These are phyloP conservation scores for Ophiostoma sp. DNA, from an alignment of 2,329 filamentous ascomycete genomes.

Conservation along the genomic window DNA sequence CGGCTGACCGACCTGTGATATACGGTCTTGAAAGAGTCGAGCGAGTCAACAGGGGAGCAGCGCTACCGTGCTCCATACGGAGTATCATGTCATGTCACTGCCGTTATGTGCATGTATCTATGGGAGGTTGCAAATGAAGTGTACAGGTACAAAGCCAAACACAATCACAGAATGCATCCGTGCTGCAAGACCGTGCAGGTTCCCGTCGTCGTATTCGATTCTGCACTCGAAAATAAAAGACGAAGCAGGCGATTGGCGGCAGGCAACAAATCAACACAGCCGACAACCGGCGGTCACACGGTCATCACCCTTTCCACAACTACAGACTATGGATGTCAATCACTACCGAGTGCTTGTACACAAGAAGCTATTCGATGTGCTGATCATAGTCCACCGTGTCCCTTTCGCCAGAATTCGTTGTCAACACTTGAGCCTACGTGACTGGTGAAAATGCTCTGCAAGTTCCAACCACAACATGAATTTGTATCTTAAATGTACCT, in stretches of 20 bases:
- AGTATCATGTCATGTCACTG: neutral
- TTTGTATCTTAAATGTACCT: neutral
- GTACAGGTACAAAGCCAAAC: neutral
- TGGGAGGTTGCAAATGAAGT: neutral
- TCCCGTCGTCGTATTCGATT: constrained; percentile 15
- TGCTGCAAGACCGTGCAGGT: neutral
- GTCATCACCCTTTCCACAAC: neutral
- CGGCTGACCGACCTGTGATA: constrained; percentile 6
- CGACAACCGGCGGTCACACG: neutral
- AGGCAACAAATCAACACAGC: neutral
- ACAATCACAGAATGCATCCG: neutral
- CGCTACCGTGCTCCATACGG: neutral
- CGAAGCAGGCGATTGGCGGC: neutral
- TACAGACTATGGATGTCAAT: neutral
- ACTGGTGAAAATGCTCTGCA: neutral
- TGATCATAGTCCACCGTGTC: neutral
- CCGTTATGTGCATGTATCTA: neutral
- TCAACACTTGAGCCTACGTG: neutral
- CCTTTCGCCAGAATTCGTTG: neutral
- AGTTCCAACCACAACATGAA: neutral
- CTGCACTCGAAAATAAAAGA: neutral
- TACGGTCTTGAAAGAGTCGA: neutral
- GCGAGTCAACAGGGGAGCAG: neutral
- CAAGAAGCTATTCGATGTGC: neutral
- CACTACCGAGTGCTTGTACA: neutral